Conservation (phyloP, 345 rosid species). For the Bruguiera gymnorhiza region DNA sequence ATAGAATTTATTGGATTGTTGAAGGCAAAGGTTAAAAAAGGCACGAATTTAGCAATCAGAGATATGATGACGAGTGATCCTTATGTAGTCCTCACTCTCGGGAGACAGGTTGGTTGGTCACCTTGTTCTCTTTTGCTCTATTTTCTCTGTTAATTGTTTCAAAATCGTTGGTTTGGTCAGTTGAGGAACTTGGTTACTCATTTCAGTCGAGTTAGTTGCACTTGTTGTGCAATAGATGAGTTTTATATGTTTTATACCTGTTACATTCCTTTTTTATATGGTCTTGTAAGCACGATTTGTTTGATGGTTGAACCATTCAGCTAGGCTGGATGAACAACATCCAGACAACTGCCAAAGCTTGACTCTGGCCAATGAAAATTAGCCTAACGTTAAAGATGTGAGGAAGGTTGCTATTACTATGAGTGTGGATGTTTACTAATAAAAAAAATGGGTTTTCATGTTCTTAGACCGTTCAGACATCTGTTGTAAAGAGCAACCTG, state of each 20-base stretch:
- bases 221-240: not conserved
- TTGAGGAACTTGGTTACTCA: not conserved
- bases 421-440: not conserved
- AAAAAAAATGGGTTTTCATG: slow-evolving; percentile 3
- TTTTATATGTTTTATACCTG: not conserved
- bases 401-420: not conserved
- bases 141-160: slow-evolving; percentile 1
- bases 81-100: slow-evolving; percentile 70
- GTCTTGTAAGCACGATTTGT: not conserved
- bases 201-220: too few species aligned
- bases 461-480: slow-evolving; percentile 37
- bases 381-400: not conserved
- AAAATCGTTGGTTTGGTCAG: not conserved
- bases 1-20: slow-evolving; percentile 81
- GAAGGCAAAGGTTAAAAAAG: slow-evolving; percentile 67
- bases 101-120: slow-evolving; percentile 66
- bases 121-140: not conserved
- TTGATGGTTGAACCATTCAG: not conserved
- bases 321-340: not conserved
- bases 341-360: not conserved
- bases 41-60: slow-evolving; percentile 72
- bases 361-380: not conserved
- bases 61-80: slow-evolving; percentile 97
- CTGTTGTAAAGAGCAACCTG: slow-evolving; percentile 44
- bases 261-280: not conserved